These are phyloP conservation scores for Euryodendron excelsum DNA, from an alignment of 148 eudicot species.

Conservation along the genomic window DNA sequence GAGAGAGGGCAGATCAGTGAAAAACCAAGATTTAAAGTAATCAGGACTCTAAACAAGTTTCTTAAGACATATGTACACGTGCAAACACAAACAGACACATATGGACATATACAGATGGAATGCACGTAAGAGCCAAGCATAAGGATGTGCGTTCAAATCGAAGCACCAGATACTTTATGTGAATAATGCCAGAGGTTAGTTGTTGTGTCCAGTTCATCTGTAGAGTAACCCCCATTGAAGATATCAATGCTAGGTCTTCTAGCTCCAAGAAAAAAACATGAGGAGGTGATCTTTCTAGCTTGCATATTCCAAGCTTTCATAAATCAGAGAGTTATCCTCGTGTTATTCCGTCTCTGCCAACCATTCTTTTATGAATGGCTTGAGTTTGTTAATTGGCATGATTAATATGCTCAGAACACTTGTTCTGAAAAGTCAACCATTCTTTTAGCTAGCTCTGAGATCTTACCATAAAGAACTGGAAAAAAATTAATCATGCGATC, in stretches of 20 bases:
- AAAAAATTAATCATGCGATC: neutral
- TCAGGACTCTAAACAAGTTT: neutral
- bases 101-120: neutral
- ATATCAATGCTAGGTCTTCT: neutral
- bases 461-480: neutral
- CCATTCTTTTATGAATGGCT: neutral
- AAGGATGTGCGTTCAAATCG: neutral
- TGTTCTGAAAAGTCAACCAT: neutral
- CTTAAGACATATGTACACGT: neutral
- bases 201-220: neutral
- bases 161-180: neutral
- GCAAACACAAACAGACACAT: neutral
- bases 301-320: neutral
- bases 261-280: neutral
- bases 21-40: neutral
- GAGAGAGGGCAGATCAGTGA: slow-evolving; percentile 18
- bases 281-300: neutral
- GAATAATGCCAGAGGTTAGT: neutral
- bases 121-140: neutral
- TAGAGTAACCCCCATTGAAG: neutral
- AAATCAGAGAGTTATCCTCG: neutral
- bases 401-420: neutral
- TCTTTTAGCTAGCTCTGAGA: no score
- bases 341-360: neutral
- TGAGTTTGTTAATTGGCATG: neutral